Percentiles rank a stretch among this genome's conserved stretches.
These are phyloP conservation scores for Penicillium simplicissimum DNA, from an alignment of 495 filamentous ascomycete species.

Conservation along the genomic window DNA sequence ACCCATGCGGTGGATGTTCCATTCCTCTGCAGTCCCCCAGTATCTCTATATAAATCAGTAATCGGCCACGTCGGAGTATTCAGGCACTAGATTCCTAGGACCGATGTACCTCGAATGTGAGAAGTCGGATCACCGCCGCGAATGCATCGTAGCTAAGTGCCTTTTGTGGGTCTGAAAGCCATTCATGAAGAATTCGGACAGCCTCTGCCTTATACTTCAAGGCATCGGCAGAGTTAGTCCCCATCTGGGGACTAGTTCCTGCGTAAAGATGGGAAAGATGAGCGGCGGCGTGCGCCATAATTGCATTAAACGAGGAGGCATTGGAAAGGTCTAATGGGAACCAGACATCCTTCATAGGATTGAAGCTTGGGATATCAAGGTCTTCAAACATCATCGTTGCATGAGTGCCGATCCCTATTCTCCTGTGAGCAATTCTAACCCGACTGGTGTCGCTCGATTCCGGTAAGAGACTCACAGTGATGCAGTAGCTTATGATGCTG, in stretches of 20 bases:
- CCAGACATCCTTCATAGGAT: conserved; percentile 37
- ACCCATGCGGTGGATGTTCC: conserved; percentile 32
- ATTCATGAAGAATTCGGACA: conserved; percentile 24
- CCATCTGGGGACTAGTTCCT: conserved; percentile 17
- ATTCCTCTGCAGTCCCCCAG: conserved; percentile 32
- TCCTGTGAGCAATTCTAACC: background rate
- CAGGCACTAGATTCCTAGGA: no score
- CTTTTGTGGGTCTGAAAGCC: conserved; percentile 26
- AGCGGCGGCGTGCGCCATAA: conserved; percentile 34
- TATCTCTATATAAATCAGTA: conserved; percentile 24
- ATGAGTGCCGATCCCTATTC: conserved; percentile 30
- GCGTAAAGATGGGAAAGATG: conserved; percentile 28
- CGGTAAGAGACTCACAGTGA: conserved; percentile 23
- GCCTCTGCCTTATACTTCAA: conserved; percentile 29
- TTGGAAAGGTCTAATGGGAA: conserved; percentile 35
- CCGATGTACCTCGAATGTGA: conserved; percentile 32
- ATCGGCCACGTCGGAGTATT: background rate
- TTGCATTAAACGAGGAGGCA: conserved; percentile 32
- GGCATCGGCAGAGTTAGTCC: conserved; percentile 23
- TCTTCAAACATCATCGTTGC: conserved; percentile 36
- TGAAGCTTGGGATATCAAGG: conserved; percentile 23
- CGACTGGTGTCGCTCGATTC: background rate
- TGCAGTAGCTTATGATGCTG: conserved; percentile 32
- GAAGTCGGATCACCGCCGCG: conserved; percentile 30
- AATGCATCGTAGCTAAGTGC: conserved; percentile 31